Conservation (phyloP, 73 alveolate species). For the Paramecium octaurelia region DNA sequence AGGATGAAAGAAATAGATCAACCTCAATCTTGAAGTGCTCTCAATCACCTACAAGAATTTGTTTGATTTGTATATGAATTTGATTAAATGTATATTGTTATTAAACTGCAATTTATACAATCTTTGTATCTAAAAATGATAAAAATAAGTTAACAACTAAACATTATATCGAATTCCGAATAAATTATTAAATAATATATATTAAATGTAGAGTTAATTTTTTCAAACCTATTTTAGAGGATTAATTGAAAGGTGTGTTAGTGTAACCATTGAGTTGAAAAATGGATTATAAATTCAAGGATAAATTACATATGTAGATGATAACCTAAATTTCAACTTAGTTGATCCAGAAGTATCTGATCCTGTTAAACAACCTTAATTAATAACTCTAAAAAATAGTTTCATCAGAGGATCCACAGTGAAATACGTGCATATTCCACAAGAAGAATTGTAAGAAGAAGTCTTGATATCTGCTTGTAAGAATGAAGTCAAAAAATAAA, state of each 20-base stretch:
- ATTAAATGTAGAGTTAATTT: background rate
- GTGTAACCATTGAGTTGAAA: slow-evolving; percentile 48
- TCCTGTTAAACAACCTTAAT: background rate
- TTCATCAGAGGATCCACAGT: slow-evolving; percentile 59
- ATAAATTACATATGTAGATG: slow-evolving; percentile 54
- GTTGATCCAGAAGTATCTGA: slow-evolving; percentile 36
- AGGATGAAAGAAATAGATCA: background rate
- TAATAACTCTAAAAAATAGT: slow-evolving; percentile 16
- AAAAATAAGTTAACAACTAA: background rate
- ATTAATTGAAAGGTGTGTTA: slow-evolving; percentile 41
- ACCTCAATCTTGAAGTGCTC: background rate
- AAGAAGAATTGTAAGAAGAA: slow-evolving; percentile 45
- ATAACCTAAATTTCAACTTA: slow-evolving; percentile 54
- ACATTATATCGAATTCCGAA: background rate
- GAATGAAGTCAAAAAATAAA: slow-evolving; percentile 45
- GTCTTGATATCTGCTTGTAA: slow-evolving; percentile 51
- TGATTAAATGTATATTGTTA: background rate
- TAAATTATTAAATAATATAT: background rate
- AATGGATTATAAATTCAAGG: slow-evolving; percentile 52
- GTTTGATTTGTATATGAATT: background rate
- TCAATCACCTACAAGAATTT: background rate
- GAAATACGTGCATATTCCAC: slow-evolving; percentile 46
- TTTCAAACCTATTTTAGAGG: slow-evolving; percentile 50
- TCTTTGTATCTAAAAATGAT: background rate
- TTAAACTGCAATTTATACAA: background rate